Evolutionary conservation across 192 early-diverging fungal species (phyloP).

Genomic region (Mortierella hygrophila): DNA sequence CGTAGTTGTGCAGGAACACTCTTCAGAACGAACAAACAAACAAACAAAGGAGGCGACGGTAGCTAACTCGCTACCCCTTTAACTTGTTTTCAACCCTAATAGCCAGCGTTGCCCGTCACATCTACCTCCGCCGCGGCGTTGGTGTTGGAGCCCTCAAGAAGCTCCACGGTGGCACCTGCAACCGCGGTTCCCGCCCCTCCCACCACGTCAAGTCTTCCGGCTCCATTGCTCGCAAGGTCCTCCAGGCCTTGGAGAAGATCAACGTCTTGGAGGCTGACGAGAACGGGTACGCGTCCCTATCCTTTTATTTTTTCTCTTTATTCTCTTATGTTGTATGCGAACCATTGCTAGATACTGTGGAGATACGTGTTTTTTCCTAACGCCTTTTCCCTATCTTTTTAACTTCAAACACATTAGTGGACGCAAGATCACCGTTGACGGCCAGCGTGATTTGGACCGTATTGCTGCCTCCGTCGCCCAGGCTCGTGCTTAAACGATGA

Average conservation of each 20-base stretch:
- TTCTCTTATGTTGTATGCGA: background rate
- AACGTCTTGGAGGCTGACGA: conserved; percentile 94
- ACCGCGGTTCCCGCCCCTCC: conserved; percentile 95
- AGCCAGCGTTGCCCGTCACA: conserved; percentile 96
- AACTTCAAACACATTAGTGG: conserved; percentile 69
- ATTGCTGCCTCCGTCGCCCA: conserved; percentile 75
- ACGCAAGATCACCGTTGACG: conserved; percentile 94
- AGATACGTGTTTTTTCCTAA: background rate
- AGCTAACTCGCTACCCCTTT: background rate
- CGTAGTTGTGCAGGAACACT: background rate
- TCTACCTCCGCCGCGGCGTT: conserved; percentile 95
- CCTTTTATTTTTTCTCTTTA: background rate
- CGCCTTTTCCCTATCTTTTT: conserved; percentile 18
- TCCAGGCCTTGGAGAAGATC: conserved; percentile 99
- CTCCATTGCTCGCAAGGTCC: conserved; percentile 93
- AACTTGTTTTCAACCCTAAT: conserved; percentile 16
- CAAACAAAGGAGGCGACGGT: background rate
- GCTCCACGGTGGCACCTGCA: conserved; percentile 92
- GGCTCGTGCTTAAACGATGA: conserved; percentile 46
- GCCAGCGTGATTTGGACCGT: conserved; percentile 99
- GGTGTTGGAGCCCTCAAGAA: conserved; percentile 96
- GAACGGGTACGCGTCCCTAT: conserved; percentile 69
- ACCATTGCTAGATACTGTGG: background rate
- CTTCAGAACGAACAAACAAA: background rate
- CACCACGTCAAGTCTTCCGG: conserved; percentile 90